Evolutionary conservation across 192 early-diverging fungal genomes (phyloP), one percentile per base, ranked within the genome.

Genomic region (Cetraspora pellucida): DNA sequence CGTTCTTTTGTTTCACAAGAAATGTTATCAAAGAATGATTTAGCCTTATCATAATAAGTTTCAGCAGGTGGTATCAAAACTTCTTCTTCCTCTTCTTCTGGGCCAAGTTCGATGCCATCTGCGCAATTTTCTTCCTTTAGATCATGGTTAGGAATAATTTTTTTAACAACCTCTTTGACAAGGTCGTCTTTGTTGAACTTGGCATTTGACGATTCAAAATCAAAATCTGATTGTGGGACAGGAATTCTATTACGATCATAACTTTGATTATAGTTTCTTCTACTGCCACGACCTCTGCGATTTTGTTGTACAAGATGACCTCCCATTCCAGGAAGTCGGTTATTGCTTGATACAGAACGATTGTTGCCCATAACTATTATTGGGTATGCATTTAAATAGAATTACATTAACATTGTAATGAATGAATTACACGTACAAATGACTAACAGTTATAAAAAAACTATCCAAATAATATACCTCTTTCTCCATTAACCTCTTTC

Each of bases 11-110:
- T 88, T 81, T 99, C 97, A 81, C 95, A 97, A 50, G 97, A 96
- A 81, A 99, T 97, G 82, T 98, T 93, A 81, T 98, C 97, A 88
- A 99, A 99, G 86, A 99, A 99, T 43, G 91, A 93, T 72, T 85
- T 85, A 23, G 87, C 89, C 72, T 92, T 93, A 75, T 91, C 84
- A 81, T 98, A 97, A 74, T 91, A 93, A 10, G 68, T 78, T 17
- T 90, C 79, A 9, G 82, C 82, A 1, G 86, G 83, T 21, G 88
- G 83, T 49, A 85, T 86, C 47, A 87, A 79, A 43, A 86, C 77
- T 44, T 86, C 83, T 13, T 86, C 83, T 37, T 91, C 90, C 10
- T 89, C 88, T 43, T 89, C 85, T 57, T 74, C 77, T 55, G 75
- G 82, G 37, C 44, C 81, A 19, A 69, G 80, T 2, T 69, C 64